phyloP scores from a whole-genome alignment of 345 rosid species.

The Cardamine occulta region DNA sequence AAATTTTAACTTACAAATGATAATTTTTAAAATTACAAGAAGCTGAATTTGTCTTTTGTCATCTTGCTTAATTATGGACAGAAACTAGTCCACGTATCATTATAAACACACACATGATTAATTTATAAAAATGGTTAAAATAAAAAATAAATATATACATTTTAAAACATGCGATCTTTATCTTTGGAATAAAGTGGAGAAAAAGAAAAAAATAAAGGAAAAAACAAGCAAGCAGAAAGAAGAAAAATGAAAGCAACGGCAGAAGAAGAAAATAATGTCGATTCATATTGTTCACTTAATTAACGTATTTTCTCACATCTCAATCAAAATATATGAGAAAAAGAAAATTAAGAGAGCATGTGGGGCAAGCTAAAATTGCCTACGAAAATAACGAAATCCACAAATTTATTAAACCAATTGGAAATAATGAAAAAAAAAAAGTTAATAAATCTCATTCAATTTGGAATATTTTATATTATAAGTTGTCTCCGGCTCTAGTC shows the following conservation, averaged over 20 bases:
- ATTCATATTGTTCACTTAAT: slow-evolving; percentile 18
- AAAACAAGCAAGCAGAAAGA: slow-evolving; percentile 34
- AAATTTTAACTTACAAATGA: not conserved
- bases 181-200: slow-evolving; percentile 37
- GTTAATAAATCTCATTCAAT: not conserved
- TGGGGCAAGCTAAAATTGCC: slow-evolving; percentile 16
- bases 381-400: not conserved
- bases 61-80: slow-evolving; percentile 8
- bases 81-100: slow-evolving; percentile 10
- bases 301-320: slow-evolving; percentile 23
- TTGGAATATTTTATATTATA: slow-evolving; percentile 7
- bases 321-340: not conserved
- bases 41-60: slow-evolving; percentile 12
- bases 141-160: not conserved
- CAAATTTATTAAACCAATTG: not conserved
- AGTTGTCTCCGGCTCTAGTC: not conserved
- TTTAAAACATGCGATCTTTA: slow-evolving; percentile 21
- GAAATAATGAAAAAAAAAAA: not conserved
- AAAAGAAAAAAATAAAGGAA: not conserved
- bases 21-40: slow-evolving; percentile 8
- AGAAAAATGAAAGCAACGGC: slow-evolving; percentile 37
- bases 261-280: slow-evolving; percentile 16
- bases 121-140: not conserved
- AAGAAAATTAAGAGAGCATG: not conserved
- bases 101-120: not conserved